Base-by-base conservation (phyloP, 345 rosid species). In the Cochlearia excelsa region DNA sequence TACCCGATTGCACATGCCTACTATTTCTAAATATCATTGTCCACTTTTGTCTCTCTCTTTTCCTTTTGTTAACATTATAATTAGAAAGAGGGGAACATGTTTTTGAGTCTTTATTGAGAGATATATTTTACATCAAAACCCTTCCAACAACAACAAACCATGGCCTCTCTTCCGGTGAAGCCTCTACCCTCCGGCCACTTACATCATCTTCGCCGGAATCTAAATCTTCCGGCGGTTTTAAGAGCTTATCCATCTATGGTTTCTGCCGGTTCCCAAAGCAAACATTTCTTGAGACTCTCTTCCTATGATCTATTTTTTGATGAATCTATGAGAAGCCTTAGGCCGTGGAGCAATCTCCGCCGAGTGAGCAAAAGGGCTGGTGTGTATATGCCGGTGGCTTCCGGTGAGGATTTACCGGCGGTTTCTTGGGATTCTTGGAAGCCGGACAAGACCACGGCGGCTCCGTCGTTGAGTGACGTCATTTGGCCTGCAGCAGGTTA, bases 401-500 rank as follows among this genome's bases (percentile, higher is more conserved):
- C 73, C 0, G 46, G 57, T 40, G 67, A 69, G 0, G 63, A 61
- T 33, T 61, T 61, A 8, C 57, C 72, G 6, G 63, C 76, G 0
- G 76, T 82, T 1, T 46, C 59, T 31, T 82, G 84, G 84, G 97
- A 84, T 6, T 66, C 82, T 9, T 90, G 90, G 97, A 84, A 72
- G 51, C 97, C 97, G 7, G 79, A 80, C 49, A 75, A 75, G 65
- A 58, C 63, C 51, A 55, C 70, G 63, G 75, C 58, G 4, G 70
- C 84, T 46, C 51, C 84, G 47, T 39, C 78, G 34, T 68, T 81
- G 46, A 90, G 97, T 57, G 97, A 90, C 58, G 65, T 84, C 76
- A 57, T 87, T 51, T 90, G 97, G 97, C 97, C 97, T n/a, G 81
- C 97, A 56, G 93, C 97, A 68, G 97, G 95, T 84, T 59, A 43